phyloP scores from a whole-genome alignment of 2,329 filamentous ascomycete genomes.

The Cladophialophora bantiana region DNA sequence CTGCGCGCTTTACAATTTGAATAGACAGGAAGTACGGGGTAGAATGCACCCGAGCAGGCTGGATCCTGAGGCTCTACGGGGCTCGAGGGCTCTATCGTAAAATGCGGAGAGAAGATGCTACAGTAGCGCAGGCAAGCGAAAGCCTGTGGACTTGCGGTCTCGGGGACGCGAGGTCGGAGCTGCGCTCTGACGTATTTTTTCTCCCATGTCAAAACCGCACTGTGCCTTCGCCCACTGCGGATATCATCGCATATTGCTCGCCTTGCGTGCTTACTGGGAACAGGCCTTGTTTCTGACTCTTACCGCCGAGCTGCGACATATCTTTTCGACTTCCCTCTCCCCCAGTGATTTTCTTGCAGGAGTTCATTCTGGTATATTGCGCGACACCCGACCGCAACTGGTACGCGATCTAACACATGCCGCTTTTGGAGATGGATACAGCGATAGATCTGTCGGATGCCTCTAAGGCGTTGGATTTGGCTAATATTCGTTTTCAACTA shows the following conservation, averaged over 20 bases:
- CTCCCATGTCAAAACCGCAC: background rate
- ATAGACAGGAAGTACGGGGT: background rate
- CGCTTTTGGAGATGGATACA: conserved; percentile 73
- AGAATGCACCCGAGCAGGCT: background rate
- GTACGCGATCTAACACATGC: conserved; percentile 18
- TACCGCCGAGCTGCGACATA: background rate
- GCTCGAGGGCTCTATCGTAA: background rate
- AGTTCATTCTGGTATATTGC: background rate
- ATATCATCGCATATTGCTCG: conserved; percentile 17
- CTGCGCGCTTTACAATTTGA: background rate
- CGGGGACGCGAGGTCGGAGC: conserved; percentile 10
- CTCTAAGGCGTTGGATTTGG: conserved; percentile 83
- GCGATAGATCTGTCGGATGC: conserved; percentile 87
- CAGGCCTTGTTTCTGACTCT: background rate
- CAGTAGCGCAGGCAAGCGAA: background rate
- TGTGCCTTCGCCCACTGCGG: conserved; percentile 6
- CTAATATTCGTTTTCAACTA: conserved; percentile 90
- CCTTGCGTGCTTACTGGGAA: conserved; percentile 15
- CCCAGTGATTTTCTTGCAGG: background rate
- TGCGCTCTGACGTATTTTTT: conserved; percentile 14
- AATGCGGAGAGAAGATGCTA: background rate
- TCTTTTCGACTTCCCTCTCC: background rate
- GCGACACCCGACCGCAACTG: background rate
- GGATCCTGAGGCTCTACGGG: background rate
- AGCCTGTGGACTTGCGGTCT: conserved; percentile 1